Base-by-base conservation (phyloP, 2,329 filamentous ascomycete species). In the Dendrostoma leiphaemia region DNA sequence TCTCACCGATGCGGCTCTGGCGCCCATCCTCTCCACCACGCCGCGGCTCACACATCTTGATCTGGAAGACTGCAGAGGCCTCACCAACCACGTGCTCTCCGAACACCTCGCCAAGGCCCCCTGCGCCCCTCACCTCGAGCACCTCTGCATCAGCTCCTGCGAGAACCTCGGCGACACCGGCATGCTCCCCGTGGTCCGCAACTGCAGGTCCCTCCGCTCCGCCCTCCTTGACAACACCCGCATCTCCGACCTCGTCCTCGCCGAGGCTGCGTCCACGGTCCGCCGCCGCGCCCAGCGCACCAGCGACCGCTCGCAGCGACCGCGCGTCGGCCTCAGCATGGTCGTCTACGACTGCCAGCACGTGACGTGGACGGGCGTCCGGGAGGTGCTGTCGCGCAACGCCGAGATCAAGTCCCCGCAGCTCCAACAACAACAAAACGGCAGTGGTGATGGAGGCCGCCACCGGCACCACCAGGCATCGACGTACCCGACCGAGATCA, bases 221-320 rank as follows among this genome's bases (percentile, higher is more conserved):
- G 74, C 96, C 13, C 90, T 95, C 49, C 86, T 97, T 78, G 94
- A 99, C 74, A 97, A 97, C 69, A 97, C 93, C 0, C 85, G 89
- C 44, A 85, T 96, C 59, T 93, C 90, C 15, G 91, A 97, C 64
- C 81, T 96, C 2, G 86, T 90, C 4, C 83, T 97, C 9, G 83
- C 86, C 53, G 93, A 97, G 74, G 91, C 92, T 2, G 90, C 91
- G 8, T 77, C 83, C n/a, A 89, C 90, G 74, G 82, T 96, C 15
- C 84, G 86, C 53, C 76, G 78, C 49, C 88, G 91, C 76, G 71
- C 77, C 2, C 63, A 67, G 48, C 74, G 72, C 41, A 72, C 73
- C n/a, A 70, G 71, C 9, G 66, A 69, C 48, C 65, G 68, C 26
- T 62, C 67, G 48, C 63, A 69, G 5, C 61, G 69, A 4, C 85